phyloP scores from a whole-genome alignment of 371 early-diverging fungal species.

The Haplosporangium sp. region DNA sequence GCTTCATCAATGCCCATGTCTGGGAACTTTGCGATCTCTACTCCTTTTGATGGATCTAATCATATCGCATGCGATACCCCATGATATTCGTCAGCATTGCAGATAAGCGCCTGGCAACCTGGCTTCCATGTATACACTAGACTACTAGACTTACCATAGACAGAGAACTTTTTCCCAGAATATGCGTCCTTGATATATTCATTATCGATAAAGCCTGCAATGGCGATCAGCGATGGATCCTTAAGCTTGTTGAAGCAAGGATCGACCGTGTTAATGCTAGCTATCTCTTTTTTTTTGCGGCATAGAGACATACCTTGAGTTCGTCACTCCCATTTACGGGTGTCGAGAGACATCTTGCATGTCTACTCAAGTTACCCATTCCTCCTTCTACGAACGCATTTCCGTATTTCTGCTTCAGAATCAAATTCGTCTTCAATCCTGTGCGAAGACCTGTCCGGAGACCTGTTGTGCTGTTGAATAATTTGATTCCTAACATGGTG shows the following conservation, averaged over 20 bases:
- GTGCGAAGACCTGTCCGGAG: too few relatives aligned
- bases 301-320: slow-evolving; percentile 10
- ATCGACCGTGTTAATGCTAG: not conserved
- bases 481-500: too few relatives aligned
- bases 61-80: too few relatives aligned
- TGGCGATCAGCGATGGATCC: slow-evolving; percentile 29
- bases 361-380: not conserved
- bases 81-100: not conserved
- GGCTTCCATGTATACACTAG: not conserved
- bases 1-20: slow-evolving; percentile 76
- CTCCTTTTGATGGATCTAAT: slow-evolving; percentile 75
- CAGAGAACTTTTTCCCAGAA: slow-evolving; percentile 27
- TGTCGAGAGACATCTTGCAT: slow-evolving; percentile 21
- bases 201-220: slow-evolving; percentile 30
- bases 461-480: too few relatives aligned
- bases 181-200: slow-evolving; percentile 8
- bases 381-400: too few relatives aligned
- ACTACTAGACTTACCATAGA: slow-evolving; percentile 17
- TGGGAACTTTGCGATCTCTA: slow-evolving; percentile 73
- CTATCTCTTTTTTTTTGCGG: not conserved
- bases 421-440: not conserved
- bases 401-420: not conserved
- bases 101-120: not conserved
- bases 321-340: slow-evolving; percentile 6
- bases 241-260: slow-evolving; percentile 16